phyloP scores from a whole-genome alignment of 345 rosid species.

The Alliaria petiolata region DNA sequence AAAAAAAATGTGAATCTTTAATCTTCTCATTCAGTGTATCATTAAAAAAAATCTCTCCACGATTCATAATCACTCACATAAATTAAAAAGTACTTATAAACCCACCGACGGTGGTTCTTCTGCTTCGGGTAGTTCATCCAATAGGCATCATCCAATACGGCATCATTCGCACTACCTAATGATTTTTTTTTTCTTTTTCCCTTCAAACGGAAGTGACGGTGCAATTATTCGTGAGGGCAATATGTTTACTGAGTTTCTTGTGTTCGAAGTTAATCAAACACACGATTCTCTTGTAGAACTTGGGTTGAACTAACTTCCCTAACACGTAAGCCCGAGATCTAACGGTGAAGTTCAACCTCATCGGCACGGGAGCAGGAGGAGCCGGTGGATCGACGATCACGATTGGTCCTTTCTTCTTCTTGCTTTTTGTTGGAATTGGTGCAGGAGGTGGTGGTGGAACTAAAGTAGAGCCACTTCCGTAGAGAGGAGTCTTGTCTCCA shows the following conservation, averaged over 20 bases:
- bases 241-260: constrained; percentile 58
- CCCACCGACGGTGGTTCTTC: too few relatives aligned
- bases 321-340: constrained; percentile 74
- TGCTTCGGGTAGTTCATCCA: too few relatives aligned
- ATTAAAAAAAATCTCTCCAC: too few relatives aligned
- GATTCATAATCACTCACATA: too few relatives aligned
- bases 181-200: too few relatives aligned
- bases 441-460: constrained; percentile 41
- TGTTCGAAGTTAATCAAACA: constrained; percentile 61
- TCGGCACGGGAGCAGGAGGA: constrained; percentile 51
- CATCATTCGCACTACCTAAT: not conserved
- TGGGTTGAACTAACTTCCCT: constrained; percentile 86
- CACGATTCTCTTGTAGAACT: constrained; percentile 62
- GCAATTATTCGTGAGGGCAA: constrained; percentile 69
- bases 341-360: constrained; percentile 58
- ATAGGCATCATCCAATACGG: too few relatives aligned
- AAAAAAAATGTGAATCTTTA: too few relatives aligned
- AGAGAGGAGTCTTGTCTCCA: constrained; percentile 70
- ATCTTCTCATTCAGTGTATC: too few relatives aligned
- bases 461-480: constrained; percentile 77
- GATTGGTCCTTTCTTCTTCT: constrained; percentile 26
- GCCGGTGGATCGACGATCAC: constrained; percentile 25
- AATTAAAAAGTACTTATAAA: too few relatives aligned
- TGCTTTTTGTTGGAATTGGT: constrained; percentile 43
- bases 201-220: constrained; percentile 27